phyloP scores from a whole-genome alignment of 2,329 filamentous ascomycete genomes.

The Colletotrichum paranaense region DNA sequence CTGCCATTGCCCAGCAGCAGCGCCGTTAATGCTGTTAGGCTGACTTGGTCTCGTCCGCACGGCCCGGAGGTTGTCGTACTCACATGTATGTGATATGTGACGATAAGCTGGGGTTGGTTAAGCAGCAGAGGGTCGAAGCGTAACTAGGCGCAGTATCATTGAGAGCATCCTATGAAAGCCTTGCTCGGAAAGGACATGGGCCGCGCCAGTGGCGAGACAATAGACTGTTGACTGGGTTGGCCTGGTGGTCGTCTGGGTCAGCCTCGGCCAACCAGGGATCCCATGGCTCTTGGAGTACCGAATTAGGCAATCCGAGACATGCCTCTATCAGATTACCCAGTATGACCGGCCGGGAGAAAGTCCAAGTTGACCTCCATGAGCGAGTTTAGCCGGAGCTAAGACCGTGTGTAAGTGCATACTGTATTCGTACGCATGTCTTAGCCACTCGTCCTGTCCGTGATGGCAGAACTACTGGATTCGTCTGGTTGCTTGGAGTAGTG shows the following conservation, averaged over 20 bases:
- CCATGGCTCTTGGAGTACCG: constrained; percentile 16
- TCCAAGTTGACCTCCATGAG: neutral
- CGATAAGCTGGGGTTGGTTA: neutral
- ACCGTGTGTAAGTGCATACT: neutral
- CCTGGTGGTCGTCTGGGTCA: constrained; percentile 1
- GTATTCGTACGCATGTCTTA: constrained; percentile 27
- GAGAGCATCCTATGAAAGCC: neutral
- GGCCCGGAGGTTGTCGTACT: neutral
- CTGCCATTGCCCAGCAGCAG: neutral
- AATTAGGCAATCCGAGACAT: constrained; percentile 26
- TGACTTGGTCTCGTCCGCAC: neutral
- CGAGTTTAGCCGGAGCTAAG: neutral
- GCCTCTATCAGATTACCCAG: constrained; percentile 15
- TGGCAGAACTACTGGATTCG: neutral
- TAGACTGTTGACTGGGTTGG: constrained; percentile 2
- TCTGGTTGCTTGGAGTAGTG: neutral
- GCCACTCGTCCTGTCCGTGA: constrained; percentile 10
- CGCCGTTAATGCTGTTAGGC: neutral
- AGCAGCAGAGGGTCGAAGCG: neutral
- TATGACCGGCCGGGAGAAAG: neutral
- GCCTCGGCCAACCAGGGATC: neutral
- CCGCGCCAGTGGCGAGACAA: neutral
- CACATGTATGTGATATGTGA: constrained; percentile 9
- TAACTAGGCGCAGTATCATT: neutral
- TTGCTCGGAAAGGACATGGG: neutral